A percentile compares a stretch with the other conserved stretches of the same genome.
Conservation (phyloP, 768 basidiomycete species). For the Mycena chlorophos region DNA sequence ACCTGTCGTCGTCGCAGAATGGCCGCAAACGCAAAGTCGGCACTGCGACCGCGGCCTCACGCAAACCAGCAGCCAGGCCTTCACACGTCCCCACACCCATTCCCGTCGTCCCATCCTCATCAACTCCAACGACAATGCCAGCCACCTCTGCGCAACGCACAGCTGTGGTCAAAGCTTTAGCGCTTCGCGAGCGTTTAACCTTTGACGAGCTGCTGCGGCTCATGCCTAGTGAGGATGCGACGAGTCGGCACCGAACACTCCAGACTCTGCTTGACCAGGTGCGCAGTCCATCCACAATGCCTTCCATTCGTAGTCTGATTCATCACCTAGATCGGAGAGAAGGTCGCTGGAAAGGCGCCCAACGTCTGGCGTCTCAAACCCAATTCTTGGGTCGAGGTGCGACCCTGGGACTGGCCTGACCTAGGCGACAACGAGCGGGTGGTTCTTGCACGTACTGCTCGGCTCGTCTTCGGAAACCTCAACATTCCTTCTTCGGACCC, state of each 20-base stretch:
- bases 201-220: slow-evolving; percentile 44
- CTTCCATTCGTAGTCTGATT: neutral
- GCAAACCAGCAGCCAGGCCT: slow-evolving; percentile 30
- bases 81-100: slow-evolving; percentile 29
- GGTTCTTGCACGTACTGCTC: slow-evolving; percentile 52
- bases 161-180: slow-evolving; percentile 56
- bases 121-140: too few relatives aligned
- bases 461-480: slow-evolving; percentile 47
- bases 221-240: slow-evolving; percentile 1
- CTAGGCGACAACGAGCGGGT: slow-evolving; percentile 50
- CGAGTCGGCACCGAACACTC: slow-evolving; percentile 9
- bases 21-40: slow-evolving; percentile 36
- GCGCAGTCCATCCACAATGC: slow-evolving; percentile 1
- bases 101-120: slow-evolving; percentile 28
- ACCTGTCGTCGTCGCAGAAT: slow-evolving; percentile 32
- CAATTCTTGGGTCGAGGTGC: slow-evolving; percentile 64
- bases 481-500: slow-evolving; percentile 61
- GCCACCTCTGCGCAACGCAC: too few relatives aligned
- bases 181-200: slow-evolving; percentile 48
- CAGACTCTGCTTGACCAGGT: slow-evolving; percentile 12
- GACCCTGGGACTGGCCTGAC: slow-evolving; percentile 62
- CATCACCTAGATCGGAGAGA: slow-evolving; percentile 53
- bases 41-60: slow-evolving; percentile 33
- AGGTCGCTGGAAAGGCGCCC: slow-evolving; percentile 31
- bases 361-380: slow-evolving; percentile 56